Conservation (phyloP, 2,329 filamentous ascomycete species). For the Alternaria sp. region DNA sequence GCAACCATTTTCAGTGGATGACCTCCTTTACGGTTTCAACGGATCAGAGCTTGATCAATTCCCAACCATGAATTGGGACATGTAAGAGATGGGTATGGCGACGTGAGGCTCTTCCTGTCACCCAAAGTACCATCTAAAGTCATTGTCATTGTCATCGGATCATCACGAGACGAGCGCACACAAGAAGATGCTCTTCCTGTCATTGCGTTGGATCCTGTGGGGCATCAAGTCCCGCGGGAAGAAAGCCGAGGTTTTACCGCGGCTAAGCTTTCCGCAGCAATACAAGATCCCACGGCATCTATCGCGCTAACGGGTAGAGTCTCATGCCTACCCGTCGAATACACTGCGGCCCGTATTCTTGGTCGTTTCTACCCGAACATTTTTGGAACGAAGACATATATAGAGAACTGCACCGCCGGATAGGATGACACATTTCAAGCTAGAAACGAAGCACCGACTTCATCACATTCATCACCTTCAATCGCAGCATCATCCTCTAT, state of each 20-base stretch:
- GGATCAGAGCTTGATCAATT: slow-evolving; percentile 34
- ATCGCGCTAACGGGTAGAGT: background rate
- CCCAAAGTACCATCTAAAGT: no score
- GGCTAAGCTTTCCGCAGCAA: background rate
- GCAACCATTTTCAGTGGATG: slow-evolving; percentile 25
- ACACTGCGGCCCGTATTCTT: no score
- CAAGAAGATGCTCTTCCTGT: no score
- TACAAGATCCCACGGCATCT: background rate
- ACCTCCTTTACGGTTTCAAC: slow-evolving; percentile 35
- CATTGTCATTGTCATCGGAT: no score
- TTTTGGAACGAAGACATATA: background rate
- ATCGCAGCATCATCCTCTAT: background rate
- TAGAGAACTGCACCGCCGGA: background rate
- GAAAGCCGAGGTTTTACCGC: background rate
- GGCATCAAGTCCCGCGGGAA: background rate
- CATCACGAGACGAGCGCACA: no score
- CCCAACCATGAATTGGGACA: slow-evolving; percentile 11
- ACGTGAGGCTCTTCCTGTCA: no score
- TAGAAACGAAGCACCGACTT: background rate
- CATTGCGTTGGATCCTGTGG: background rate
- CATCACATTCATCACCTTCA: background rate
- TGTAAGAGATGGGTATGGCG: background rate
- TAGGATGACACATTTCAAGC: background rate
- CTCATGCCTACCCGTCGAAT: background rate
- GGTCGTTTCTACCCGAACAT: background rate